Evolutionary conservation across 1,284 basidiomycete species (phyloP), one percentile per base, ranked within the genome.

Genomic region (Austroboletus niveus): DNA sequence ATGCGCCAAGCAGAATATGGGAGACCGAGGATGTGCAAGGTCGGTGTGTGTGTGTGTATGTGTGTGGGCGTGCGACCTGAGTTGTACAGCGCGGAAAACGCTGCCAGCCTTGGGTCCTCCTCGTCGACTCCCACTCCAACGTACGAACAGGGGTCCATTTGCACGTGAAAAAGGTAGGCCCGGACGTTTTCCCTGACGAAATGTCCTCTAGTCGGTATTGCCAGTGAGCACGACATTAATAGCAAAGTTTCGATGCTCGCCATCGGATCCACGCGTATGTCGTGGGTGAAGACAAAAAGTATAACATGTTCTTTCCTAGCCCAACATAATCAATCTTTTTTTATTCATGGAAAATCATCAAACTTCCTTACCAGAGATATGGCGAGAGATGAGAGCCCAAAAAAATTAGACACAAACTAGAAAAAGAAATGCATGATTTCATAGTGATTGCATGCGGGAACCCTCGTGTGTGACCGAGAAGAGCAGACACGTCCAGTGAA

Each of bases 51-150:
- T 74, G 52, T 73, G 72, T 12, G 69, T n/a, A n/a, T 80, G 38
- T 77, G 78, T 20, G 56, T 64, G 12, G 77, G 24, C 69, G 81
- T 15, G 75, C 78, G 0, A 79, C 74, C 1, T 79, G 81, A 68
- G 81, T 81, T 5, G 78, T 76, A 17, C 82, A 85, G 80, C 6
- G 78, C 76, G 20, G 82, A 85, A 65, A 68, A 79, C 44, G 80
- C 75, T 5, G 77, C 78, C 8, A 64, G 35, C 72, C 2, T 84
- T 79, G 61, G 72, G 22, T 76, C 34, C 74, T 75, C 60, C 62
- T 77, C 22, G 72, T 74, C 11, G 72, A 70, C 29, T 68, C 70
- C 15, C 72, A 77, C 49, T 67, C 72, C 6, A 73, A 74, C 53
- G 62, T 65, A 8, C 70, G 69, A 63, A 72, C 71, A 5, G 70